phyloP scores from a whole-genome alignment of 768 basidiomycete species.

The Leucocoprinus leucothites region DNA sequence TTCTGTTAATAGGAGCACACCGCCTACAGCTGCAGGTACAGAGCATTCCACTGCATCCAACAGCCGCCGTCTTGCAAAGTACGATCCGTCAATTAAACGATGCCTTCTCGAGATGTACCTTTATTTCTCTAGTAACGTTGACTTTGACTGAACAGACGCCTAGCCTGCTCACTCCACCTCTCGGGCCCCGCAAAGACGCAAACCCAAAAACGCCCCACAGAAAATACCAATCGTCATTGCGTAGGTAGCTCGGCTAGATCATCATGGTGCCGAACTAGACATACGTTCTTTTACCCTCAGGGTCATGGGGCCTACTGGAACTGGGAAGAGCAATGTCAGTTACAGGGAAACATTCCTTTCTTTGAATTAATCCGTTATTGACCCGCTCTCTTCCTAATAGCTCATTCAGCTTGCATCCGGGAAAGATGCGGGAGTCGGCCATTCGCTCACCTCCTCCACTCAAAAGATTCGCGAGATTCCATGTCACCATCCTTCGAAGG shows the following conservation, averaged over 20 bases:
- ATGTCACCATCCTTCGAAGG: neutral
- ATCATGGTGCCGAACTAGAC: neutral
- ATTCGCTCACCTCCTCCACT: neutral
- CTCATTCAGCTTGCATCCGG: neutral
- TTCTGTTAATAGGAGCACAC: too few species aligned
- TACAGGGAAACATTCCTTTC: too few species aligned
- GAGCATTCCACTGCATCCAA: too few species aligned
- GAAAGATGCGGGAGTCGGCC: neutral
- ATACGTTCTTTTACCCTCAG: neutral
- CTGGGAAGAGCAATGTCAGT: neutral
- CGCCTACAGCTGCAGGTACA: too few species aligned
- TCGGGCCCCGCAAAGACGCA: too few species aligned
- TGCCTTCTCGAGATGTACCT: too few species aligned
- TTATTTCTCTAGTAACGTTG: too few species aligned
- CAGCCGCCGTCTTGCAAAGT: too few species aligned
- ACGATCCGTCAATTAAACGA: too few species aligned
- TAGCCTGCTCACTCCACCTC: too few species aligned
- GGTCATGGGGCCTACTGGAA: neutral
- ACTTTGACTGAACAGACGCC: too few species aligned
- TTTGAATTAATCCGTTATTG: neutral
- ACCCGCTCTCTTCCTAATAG: neutral
- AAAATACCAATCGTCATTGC: neutral
- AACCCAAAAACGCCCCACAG: too few species aligned
- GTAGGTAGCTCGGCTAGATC: neutral
- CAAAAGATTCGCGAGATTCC: neutral